Base-by-base conservation (phyloP, 495 filamentous ascomycete genomes). In the Staphylotrichum longicolle region DNA sequence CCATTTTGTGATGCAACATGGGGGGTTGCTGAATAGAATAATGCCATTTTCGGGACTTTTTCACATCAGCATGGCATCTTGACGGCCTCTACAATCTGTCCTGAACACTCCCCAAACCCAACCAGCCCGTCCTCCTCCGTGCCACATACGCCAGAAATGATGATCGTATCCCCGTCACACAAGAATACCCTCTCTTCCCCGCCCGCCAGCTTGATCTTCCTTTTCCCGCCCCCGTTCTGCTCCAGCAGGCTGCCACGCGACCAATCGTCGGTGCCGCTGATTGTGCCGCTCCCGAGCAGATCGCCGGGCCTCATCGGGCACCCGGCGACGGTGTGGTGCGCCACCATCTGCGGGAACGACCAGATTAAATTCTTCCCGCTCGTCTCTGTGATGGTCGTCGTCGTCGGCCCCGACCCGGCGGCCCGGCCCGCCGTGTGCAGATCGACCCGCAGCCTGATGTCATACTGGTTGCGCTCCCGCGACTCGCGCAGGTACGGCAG, bases 311-410 rank as follows among this genome's bases (percentile, higher is more conserved):
- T 82, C 78, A 98, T 71, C 12, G 87, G 85, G 72, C 93, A 98
- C 27, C 93, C 93, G 2, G 87, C 89, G 48, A 93, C 80, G 4
- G 89, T 87, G 70, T 98, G 93, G 70, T 98, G 93, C 0, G 93
- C 87, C 42, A 98, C 78, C 91, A 98, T 96, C 75, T 98, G 93
- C 12, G 90, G 84, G 75, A 96, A 98, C 0, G 91, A 96, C 81
- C 85, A 98, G 20, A 98, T 82, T 32, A 97, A 83, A 71, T 96
- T 84, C 60, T 75, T 80, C 8, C 85, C 82, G 58, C 80, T 89
- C 44, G 86, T 89, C 30, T 74, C 76, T 2, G 80, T 77, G 56
- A 96, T 84, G 2, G 84, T 84, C 3, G 86, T 88, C 0, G 85
- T 82, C 37, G 44, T 79, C 78, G 3, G 88, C 87, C 41, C 83